phyloP scores from a whole-genome alignment of 495 filamentous ascomycete genomes.

The Penicillium coprophilum region DNA sequence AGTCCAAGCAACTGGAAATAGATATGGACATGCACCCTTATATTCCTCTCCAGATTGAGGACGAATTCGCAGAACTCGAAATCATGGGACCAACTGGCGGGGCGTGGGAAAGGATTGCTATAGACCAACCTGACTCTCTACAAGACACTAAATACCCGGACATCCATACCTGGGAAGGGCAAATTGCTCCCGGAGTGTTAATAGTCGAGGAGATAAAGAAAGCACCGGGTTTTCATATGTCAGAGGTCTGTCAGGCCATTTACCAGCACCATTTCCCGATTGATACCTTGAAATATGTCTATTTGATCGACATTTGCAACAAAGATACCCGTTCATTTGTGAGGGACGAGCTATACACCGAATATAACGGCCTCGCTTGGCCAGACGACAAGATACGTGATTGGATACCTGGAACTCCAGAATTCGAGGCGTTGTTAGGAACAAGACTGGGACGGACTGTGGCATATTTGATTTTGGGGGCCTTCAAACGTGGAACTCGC shows the following conservation, averaged over 20 bases:
- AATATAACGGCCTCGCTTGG: neutral
- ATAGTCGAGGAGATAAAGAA: neutral
- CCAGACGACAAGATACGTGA: neutral
- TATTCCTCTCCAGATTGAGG: neutral
- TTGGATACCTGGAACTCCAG: constrained; percentile 1
- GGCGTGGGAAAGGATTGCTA: neutral
- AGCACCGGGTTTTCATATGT: neutral
- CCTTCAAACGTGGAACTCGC: constrained; percentile 4
- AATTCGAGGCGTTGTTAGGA: constrained; percentile 4
- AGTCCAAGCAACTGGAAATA: neutral
- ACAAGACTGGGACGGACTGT: neutral
- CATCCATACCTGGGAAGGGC: neutral
- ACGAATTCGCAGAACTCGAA: neutral
- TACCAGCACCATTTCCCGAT: neutral
- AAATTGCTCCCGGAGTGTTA: neutral
- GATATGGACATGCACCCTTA: neutral
- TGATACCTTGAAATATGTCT: neutral
- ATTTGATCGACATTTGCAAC: neutral
- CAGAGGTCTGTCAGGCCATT: neutral
- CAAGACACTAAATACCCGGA: neutral
- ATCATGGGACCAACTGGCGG: neutral
- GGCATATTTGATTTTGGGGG: constrained; percentile 6
- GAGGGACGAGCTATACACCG: neutral
- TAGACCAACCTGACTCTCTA: neutral
- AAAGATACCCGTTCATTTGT: neutral